Evolutionary conservation across 2,329 filamentous ascomycete species (phyloP).

Genomic region (Colletotrichum lupini): DNA sequence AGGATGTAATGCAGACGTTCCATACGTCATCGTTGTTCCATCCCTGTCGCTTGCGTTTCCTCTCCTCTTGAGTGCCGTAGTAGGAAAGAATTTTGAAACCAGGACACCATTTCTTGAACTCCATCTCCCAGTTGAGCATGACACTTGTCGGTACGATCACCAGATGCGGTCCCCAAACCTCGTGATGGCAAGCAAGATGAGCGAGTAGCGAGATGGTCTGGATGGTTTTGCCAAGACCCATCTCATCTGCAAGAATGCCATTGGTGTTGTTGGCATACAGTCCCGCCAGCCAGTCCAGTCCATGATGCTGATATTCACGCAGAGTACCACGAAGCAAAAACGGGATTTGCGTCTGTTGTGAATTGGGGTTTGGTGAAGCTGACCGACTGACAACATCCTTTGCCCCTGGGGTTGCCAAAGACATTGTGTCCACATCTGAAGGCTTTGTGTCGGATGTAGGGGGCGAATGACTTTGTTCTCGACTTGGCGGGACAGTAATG

Average conservation of each 20-base stretch:
- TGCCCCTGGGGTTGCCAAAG: constrained; percentile 29
- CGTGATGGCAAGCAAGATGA: constrained; percentile 88
- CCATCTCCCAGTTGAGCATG: constrained; percentile 99
- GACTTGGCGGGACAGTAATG: constrained; percentile 54
- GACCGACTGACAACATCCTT: constrained; percentile 45
- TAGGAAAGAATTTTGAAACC: constrained; percentile 98
- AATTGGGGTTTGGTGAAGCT: constrained; percentile 43
- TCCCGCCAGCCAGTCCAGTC: constrained; percentile 96
- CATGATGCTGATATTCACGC: constrained; percentile 95
- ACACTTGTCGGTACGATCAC: constrained; percentile 98
- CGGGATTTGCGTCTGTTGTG: constrained; percentile 77
- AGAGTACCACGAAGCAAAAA: constrained; percentile 88
- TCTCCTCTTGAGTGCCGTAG: constrained; percentile 93
- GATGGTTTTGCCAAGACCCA: constrained; percentile 98
- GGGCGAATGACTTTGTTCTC: constrained; percentile 59
- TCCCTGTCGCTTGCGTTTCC: constrained; percentile 88
- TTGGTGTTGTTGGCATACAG: constrained; percentile 94
- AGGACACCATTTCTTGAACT: constrained; percentile 99
- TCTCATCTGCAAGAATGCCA: constrained; percentile 96
- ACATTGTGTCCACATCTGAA: constrained; percentile 58
- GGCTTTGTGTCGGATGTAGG: constrained; percentile 62
- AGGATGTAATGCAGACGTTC: constrained; percentile 98
- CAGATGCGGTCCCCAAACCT: constrained; percentile 95
- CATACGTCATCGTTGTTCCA: constrained; percentile 95
- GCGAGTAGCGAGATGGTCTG: constrained; percentile 96